Percentiles rank a stretch among this genome's conserved stretches.
These are phyloP conservation scores for Umbelopsis sp. DNA, from an alignment of 192 early-diverging fungal genomes.

Conservation along the genomic window DNA sequence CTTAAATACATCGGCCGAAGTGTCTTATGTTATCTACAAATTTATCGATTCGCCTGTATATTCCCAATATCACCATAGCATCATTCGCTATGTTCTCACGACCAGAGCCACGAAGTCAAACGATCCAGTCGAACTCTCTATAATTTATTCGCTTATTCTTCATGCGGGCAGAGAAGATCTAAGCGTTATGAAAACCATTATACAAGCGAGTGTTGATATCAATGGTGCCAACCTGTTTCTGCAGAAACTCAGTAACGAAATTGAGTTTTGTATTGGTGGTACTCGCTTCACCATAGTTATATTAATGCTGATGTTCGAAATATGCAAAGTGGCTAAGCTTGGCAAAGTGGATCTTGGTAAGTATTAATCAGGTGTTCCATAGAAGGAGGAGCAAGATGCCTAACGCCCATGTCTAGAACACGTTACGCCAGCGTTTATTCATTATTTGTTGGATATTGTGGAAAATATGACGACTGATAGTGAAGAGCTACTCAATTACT, in stretches of 20 bases:
- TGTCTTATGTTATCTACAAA: conserved; percentile 50
- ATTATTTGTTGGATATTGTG: conserved; percentile 57
- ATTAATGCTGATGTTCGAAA: conserved; percentile 60
- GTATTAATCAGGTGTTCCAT: background rate
- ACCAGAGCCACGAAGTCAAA: conserved; percentile 24
- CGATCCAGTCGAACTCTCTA: conserved; percentile 38
- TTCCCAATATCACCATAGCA: conserved; percentile 32
- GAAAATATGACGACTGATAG: conserved; percentile 56
- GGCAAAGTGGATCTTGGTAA: conserved; percentile 54
- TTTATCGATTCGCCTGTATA: conserved; percentile 54
- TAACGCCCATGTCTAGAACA: conserved; percentile 37
- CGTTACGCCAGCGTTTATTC: conserved; percentile 47
- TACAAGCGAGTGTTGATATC: background rate
- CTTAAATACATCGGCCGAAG: conserved; percentile 38
- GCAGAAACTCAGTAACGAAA: conserved; percentile 50
- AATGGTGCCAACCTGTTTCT: conserved; percentile 36
- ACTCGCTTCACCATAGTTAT: conserved; percentile 44
- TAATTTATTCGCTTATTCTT: conserved; percentile 47
- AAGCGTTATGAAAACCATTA: conserved; percentile 45
- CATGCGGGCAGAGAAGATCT: conserved; percentile 51
- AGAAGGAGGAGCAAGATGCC: conserved; percentile 15
- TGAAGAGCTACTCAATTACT: conserved; percentile 59
- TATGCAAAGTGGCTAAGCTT: conserved; percentile 58
- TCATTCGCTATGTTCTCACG: conserved; percentile 33
- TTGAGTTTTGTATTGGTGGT: conserved; percentile 35